Conservation (phyloP, 2,329 filamentous ascomycete species). For the Pyrenochaeta sp. region DNA sequence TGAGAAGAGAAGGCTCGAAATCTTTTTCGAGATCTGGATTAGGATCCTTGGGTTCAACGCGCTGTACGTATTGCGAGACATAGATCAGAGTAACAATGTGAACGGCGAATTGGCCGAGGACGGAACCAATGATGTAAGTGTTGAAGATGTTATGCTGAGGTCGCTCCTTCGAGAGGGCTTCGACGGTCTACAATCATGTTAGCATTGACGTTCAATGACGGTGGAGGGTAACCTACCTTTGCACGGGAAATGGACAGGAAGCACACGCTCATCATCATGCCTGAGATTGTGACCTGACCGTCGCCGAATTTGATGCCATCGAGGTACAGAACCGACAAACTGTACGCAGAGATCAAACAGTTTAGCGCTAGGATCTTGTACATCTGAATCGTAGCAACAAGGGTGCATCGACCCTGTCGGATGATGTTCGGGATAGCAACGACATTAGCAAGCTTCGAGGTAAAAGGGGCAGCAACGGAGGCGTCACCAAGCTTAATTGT, state of each 20-base stretch:
- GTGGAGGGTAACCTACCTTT: constrained; percentile 62
- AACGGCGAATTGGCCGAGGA: constrained; percentile 95
- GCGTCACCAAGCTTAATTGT: constrained; percentile 97
- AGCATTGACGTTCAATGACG: constrained; percentile 22
- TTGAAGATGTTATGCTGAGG: constrained; percentile 99
- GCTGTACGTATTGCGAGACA: constrained; percentile 87
- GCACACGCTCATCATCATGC: constrained; percentile 99
- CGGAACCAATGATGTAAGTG: constrained; percentile 96
- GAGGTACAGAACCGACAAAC: constrained; percentile 91
- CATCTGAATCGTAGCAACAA: constrained; percentile 99
- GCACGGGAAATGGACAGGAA: constrained; percentile 98
- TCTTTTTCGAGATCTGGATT: constrained; percentile 92
- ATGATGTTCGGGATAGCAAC: constrained; percentile 98
- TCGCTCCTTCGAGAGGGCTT: constrained; percentile 93
- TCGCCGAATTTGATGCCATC: constrained; percentile 99
- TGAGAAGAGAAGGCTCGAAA: constrained; percentile 91
- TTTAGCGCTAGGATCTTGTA: constrained; percentile 99
- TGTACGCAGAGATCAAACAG: constrained; percentile 97
- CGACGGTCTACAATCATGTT: constrained; percentile 71
- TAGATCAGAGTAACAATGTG: constrained; percentile 96
- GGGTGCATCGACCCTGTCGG: constrained; percentile 93
- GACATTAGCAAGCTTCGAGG: constrained; percentile 95
- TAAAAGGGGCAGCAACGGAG: constrained; percentile 96
- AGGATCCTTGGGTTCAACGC: constrained; percentile 73
- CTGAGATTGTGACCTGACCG: constrained; percentile 96